Evolutionary conservation across 352 stramenopile species (phyloP).

Genomic region (Albugo candida): DNA sequence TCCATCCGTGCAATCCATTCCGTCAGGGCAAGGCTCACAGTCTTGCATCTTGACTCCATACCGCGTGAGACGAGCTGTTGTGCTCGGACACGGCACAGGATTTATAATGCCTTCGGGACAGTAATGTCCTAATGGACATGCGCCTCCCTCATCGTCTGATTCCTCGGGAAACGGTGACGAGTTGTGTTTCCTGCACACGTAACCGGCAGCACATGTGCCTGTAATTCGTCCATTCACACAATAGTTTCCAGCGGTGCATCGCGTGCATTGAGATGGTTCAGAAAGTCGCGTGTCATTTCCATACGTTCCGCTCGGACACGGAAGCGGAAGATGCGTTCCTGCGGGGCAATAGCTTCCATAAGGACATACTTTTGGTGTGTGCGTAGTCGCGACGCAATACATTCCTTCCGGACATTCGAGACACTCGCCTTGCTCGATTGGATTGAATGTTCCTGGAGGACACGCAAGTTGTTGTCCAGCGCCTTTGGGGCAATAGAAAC

Average conservation of each 20-base stretch:
- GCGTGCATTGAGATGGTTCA: constrained; percentile 27
- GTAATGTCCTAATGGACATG: constrained; percentile 57
- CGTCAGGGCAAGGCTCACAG: constrained; percentile 57
- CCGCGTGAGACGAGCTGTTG: constrained; percentile 26
- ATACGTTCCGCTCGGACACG: constrained; percentile 71
- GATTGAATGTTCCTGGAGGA: constrained; percentile 49
- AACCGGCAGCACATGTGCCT: constrained; percentile 54
- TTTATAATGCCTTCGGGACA: constrained; percentile 49
- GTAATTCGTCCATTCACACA: constrained; percentile 55
- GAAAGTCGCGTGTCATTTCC: constrained; percentile 26
- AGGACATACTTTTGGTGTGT: constrained; percentile 25
- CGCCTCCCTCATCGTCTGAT: constrained; percentile 25
- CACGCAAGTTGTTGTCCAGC: constrained; percentile 31
- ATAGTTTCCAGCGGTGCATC: constrained; percentile 52
- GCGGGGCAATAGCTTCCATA: constrained; percentile 48
- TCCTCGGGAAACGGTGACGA: constrained; percentile 23
- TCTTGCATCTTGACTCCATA: constrained; percentile 31
- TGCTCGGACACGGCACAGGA: constrained; percentile 41
- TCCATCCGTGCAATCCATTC: constrained; percentile 69
- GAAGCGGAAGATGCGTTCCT: constrained; percentile 18
- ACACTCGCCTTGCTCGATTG: constrained; percentile 21
- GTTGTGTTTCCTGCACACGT: constrained; percentile 65
- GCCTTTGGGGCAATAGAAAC: constrained; percentile 45
- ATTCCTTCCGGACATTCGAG: constrained; percentile 27
- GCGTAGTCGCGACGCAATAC: constrained; percentile 53